Percentiles rank a stretch among this genome's conserved stretches.
Evolutionary conservation across 2,329 filamentous ascomycete genomes (phyloP).

Genomic region (Chaetomium olivaceum): DNA sequence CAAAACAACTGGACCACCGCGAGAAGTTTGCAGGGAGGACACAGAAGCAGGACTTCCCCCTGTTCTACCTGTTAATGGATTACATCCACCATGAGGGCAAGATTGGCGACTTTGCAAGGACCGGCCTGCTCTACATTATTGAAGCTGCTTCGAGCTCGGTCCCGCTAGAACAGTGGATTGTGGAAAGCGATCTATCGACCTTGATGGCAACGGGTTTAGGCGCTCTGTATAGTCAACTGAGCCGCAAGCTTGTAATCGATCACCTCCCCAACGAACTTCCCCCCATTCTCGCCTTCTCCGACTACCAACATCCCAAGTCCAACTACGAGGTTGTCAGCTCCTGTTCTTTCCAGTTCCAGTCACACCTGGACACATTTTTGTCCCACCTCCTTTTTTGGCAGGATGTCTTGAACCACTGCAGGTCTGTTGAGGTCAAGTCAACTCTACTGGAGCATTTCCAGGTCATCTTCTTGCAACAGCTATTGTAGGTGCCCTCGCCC

Average conservation of each 20-base stretch:
- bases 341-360: conserved; percentile 72
- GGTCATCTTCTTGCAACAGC: conserved; percentile 90
- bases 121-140: conserved; percentile 91
- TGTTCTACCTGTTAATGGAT: conserved; percentile 94
- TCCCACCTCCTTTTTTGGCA: conserved; percentile 98
- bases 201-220: conserved; percentile 96
- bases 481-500: conserved; percentile 64
- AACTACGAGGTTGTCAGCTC: conserved; percentile 72
- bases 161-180: conserved; percentile 89
- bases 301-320: conserved; percentile 74
- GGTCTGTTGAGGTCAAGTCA: conserved; percentile 85
- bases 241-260: conserved; percentile 78
- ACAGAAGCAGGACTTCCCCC: conserved; percentile 87
- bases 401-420: conserved; percentile 93
- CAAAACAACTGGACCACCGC: conserved; percentile 59
- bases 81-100: conserved; percentile 96
- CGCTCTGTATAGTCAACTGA: conserved; percentile 66
- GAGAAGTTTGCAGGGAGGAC: conserved; percentile 81
- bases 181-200: conserved; percentile 93
- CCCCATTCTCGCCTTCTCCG: conserved; percentile 82
- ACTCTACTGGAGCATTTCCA: conserved; percentile 96
- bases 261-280: conserved; percentile 74
- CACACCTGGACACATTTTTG: conserved; percentile 89
- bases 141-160: conserved; percentile 84
- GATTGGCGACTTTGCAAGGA: conserved; percentile 92